A percentile compares a stretch with the other conserved stretches of the same genome.
phyloP scores from a whole-genome alignment of 441 rosid genomes.

The Codiaeum variegatum region DNA sequence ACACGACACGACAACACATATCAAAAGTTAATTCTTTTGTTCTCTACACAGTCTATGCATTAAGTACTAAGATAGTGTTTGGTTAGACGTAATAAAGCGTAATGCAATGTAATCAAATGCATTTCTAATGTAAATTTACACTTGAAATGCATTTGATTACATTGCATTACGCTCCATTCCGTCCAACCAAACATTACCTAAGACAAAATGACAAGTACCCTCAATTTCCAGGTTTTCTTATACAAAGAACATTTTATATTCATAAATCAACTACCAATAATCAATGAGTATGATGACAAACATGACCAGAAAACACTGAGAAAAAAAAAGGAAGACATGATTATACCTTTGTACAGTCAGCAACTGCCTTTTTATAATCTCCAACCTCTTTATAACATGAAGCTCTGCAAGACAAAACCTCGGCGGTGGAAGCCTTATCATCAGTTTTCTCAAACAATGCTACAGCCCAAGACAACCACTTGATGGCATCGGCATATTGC shows the following conservation, averaged over 20 bases:
- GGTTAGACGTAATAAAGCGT: too few relatives aligned
- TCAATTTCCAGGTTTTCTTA: neutral
- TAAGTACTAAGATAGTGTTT: neutral
- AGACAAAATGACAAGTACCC: neutral
- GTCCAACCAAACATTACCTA: too few relatives aligned
- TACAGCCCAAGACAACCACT: slow-evolving; percentile 97
- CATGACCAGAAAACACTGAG: neutral
- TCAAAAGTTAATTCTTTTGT: neutral
- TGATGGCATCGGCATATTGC: slow-evolving; percentile 95
- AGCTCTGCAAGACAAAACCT: slow-evolving; percentile 79
- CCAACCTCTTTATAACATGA: slow-evolving; percentile 98
- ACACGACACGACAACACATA: too few relatives aligned
- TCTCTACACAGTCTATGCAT: neutral
- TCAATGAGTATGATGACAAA: neutral
- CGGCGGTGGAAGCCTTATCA: slow-evolving; percentile 42
- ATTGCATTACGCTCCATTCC: too few relatives aligned
- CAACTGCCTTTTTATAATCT: slow-evolving; percentile 95
- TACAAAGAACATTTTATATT: neutral
- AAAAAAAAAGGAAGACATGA: slow-evolving; percentile 6
- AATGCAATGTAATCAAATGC: too few relatives aligned
- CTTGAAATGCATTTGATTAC: too few relatives aligned
- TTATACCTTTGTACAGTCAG: slow-evolving; percentile 88
- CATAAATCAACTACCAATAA: neutral
- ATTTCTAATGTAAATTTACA: too few relatives aligned
- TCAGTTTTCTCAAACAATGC: slow-evolving; percentile 69